phyloP scores from a whole-genome alignment of 140 eudicot genomes.

The Bidens hawaiensis region DNA sequence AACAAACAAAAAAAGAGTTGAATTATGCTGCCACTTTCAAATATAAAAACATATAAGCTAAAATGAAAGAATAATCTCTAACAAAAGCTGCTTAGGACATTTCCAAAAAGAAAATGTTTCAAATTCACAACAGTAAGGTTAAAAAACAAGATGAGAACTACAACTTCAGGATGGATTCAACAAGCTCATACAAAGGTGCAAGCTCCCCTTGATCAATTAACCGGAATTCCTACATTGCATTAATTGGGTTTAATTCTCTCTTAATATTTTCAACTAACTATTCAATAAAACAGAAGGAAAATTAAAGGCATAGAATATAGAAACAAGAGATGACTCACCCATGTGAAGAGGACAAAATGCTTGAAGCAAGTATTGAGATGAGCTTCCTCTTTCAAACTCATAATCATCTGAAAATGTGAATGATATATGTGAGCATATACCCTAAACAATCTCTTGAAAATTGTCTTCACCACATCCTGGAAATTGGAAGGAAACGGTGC shows the following conservation, averaged over 20 bases:
- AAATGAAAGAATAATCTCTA: conserved; percentile 19
- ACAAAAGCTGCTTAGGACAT: conserved; percentile 22
- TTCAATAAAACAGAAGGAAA: background rate
- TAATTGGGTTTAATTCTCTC: background rate
- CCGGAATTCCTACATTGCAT: conserved; percentile 53
- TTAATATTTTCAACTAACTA: background rate
- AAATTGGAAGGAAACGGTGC: conserved; percentile 62
- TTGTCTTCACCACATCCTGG: conserved; percentile 64
- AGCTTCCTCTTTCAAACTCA: conserved; percentile 76
- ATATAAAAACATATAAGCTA: conserved; percentile 4
- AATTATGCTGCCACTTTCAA: background rate
- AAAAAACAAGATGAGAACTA: conserved; percentile 1
- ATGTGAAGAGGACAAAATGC: conserved; percentile 75
- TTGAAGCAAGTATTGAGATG: conserved; percentile 73
- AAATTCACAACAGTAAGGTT: background rate
- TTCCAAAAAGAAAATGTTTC: background rate
- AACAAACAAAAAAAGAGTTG: background rate
- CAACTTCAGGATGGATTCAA: conserved; percentile 56
- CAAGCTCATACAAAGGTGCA: conserved; percentile 66
- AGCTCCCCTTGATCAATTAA: conserved; percentile 73
- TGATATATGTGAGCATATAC: conserved; percentile 71
- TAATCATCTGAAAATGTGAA: conserved; percentile 67
- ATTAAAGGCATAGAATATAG: background rate
- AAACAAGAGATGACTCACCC: conserved; percentile 32
- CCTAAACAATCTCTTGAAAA: conserved; percentile 62